phyloP scores from a whole-genome alignment of 106 monocot genomes.

The Vanilla planifolia region DNA sequence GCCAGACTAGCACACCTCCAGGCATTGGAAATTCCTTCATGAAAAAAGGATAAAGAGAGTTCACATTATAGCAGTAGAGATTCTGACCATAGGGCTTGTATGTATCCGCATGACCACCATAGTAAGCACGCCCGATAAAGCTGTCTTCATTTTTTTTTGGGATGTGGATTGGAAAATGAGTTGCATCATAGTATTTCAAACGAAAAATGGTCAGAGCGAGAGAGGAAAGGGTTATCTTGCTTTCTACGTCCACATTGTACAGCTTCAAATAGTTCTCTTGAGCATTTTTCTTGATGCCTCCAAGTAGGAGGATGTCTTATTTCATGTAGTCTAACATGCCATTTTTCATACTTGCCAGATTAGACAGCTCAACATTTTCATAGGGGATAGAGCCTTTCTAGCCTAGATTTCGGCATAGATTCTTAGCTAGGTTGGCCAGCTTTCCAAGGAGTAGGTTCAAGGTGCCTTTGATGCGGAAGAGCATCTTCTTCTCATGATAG shows the following conservation, averaged over 20 bases:
- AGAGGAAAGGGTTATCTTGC: background rate
- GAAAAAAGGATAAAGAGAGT: slow-evolving; percentile 15
- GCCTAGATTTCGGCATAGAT: slow-evolving; percentile 4
- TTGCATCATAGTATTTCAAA: background rate
- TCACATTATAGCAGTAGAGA: slow-evolving; percentile 13
- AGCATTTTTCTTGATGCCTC: background rate
- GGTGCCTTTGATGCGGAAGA: background rate
- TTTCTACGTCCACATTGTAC: background rate
- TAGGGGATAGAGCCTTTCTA: slow-evolving; percentile 5
- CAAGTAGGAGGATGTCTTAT: slow-evolving; percentile 1
- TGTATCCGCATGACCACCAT: slow-evolving; percentile 13
- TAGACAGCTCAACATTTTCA: background rate
- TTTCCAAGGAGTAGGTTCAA: slow-evolving; percentile 1
- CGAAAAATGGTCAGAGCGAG: slow-evolving; percentile 5
- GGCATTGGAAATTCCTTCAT: slow-evolving; percentile 10
- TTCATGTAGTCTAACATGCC: slow-evolving; percentile 8
- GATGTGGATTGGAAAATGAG: background rate
- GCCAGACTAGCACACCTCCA: slow-evolving; percentile 10
- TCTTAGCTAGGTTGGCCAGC: slow-evolving; percentile 1
- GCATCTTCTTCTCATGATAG: background rate
- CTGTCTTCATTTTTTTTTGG: slow-evolving; percentile 6
- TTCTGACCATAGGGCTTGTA: slow-evolving; percentile 14
- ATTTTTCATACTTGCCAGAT: background rate
- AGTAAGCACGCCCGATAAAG: slow-evolving; percentile 5
- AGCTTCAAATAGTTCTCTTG: slow-evolving; percentile 6